Percentiles rank a stretch among this genome's conserved stretches.
phyloP scores from a whole-genome alignment of 768 basidiomycete species.

The Pholiota microspora region DNA sequence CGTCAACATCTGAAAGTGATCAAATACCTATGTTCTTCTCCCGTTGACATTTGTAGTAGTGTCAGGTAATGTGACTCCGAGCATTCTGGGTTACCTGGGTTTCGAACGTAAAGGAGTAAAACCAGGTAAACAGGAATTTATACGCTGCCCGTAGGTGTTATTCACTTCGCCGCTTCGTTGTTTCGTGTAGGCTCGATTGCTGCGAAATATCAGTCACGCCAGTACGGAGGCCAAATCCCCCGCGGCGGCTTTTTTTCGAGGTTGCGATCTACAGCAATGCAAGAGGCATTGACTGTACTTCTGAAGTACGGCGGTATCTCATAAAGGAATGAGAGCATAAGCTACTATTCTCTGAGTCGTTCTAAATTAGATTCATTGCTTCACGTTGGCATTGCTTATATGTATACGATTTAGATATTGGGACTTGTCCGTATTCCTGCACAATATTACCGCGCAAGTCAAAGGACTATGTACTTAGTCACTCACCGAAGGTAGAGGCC shows the following conservation, averaged over 20 bases:
- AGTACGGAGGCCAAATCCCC: slow-evolving; percentile 8
- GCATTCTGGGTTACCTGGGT: slow-evolving; percentile 17
- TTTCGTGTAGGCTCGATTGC: slow-evolving; percentile 10
- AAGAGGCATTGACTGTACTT: slow-evolving; percentile 14
- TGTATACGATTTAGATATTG: too few species aligned
- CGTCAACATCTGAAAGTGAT: too few species aligned
- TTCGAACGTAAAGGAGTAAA: slow-evolving; percentile 14
- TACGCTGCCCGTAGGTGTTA: background rate
- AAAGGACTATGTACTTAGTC: too few species aligned
- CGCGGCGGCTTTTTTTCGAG: slow-evolving; percentile 6
- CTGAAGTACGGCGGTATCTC: slow-evolving; percentile 18
- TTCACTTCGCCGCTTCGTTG: background rate
- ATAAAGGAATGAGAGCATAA: too few species aligned
- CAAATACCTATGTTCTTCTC: slow-evolving; percentile 14
- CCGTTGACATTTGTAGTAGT: slow-evolving; percentile 17
- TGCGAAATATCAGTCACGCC: slow-evolving; percentile 13
- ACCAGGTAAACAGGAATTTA: slow-evolving; percentile 2
- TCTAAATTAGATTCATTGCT: too few species aligned
- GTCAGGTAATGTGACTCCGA: slow-evolving; percentile 13
- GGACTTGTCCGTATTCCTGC: too few species aligned
- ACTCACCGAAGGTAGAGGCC: too few species aligned
- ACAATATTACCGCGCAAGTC: too few species aligned
- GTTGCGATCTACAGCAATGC: slow-evolving; percentile 10
- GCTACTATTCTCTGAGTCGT: too few species aligned
- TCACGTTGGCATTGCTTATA: too few species aligned